Evolutionary conservation across 257 asterid species (phyloP).

Genomic region (Perilla frutescens): DNA sequence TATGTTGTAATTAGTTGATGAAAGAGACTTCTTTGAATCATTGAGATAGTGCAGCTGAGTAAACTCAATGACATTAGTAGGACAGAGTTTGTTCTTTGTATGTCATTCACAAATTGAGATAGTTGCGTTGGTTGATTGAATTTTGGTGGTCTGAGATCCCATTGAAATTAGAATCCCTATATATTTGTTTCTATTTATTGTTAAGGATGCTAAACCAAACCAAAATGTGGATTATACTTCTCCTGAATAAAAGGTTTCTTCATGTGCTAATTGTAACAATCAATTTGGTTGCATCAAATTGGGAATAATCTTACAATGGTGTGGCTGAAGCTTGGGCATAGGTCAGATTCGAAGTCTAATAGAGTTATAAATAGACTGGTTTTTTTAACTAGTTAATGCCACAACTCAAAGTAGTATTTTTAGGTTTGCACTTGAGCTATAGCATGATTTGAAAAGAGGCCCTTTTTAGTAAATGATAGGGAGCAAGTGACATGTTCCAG

Average conservation of each 20-base stretch:
- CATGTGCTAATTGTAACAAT: background rate
- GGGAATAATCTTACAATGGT: background rate
- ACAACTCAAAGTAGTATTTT: background rate
- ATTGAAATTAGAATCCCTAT: background rate
- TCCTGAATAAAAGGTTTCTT: background rate
- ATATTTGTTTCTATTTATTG: background rate
- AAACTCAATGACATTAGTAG: background rate
- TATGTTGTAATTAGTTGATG: too few species aligned
- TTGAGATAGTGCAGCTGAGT: slow-evolving; percentile 1
- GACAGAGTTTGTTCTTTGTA: background rate
- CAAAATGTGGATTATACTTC: background rate
- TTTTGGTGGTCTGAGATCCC: slow-evolving; percentile 2
- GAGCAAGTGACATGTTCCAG: background rate
- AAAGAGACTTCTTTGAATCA: background rate
- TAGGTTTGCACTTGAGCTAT: background rate
- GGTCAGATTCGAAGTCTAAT: too few species aligned
- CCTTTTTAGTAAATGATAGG: background rate
- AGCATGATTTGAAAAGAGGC: background rate
- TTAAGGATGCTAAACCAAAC: background rate
- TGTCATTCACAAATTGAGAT: background rate
- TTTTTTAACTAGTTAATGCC: background rate
- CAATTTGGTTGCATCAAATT: background rate
- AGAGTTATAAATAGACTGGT: background rate
- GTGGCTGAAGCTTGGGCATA: too few species aligned
- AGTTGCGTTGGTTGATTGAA: slow-evolving; percentile 6